A percentile compares a stretch with the other conserved stretches of the same genome.
Evolutionary conservation across 805 yeast genomes (phyloP).

Genomic region (Metschnikowia bowlesiae): DNA sequence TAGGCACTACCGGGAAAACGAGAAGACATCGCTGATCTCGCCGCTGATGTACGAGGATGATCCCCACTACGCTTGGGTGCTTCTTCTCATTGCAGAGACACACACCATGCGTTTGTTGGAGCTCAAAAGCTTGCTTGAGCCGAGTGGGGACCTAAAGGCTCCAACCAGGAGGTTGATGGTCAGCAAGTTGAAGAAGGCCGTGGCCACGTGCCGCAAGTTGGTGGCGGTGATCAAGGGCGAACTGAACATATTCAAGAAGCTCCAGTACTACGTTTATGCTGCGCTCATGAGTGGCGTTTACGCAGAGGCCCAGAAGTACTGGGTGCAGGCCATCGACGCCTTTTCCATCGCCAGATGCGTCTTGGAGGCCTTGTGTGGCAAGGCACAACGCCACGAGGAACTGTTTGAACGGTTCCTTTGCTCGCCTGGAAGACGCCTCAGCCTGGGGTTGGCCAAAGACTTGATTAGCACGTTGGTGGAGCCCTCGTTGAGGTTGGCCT

Average conservation of each 20-base stretch:
- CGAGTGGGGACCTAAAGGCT: conserved; percentile 45
- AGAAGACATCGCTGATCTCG: conserved; percentile 43
- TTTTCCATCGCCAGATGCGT: conserved; percentile 60
- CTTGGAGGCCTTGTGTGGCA: conserved; percentile 39
- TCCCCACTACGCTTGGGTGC: conserved; percentile 50
- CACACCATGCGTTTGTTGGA: conserved; percentile 68
- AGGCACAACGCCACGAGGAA: too few relatives aligned
- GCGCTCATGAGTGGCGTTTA: conserved; percentile 53
- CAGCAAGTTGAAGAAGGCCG: conserved; percentile 67
- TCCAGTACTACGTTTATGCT: conserved; percentile 33
- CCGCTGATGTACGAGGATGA: conserved; percentile 49
- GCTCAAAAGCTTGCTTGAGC: conserved; percentile 50
- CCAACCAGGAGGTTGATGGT: conserved; percentile 44
- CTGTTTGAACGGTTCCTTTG: too few relatives aligned
- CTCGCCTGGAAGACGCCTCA: conserved; percentile 4
- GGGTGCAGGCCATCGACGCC: conserved; percentile 48
- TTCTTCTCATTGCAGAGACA: conserved; percentile 72
- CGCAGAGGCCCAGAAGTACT: conserved; percentile 49
- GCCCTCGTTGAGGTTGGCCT: conserved; percentile 57
- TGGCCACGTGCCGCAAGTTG: conserved; percentile 41
- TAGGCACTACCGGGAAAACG: conserved; percentile 51
- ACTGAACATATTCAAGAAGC: conserved; percentile 20
- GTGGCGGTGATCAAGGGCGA: conserved; percentile 39
- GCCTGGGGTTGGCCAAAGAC: conserved; percentile 47
- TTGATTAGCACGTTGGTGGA: conserved; percentile 57